These are phyloP conservation scores for Dendrostoma leiphaemia DNA, from an alignment of 2,329 filamentous ascomycete species.

Conservation along the genomic window DNA sequence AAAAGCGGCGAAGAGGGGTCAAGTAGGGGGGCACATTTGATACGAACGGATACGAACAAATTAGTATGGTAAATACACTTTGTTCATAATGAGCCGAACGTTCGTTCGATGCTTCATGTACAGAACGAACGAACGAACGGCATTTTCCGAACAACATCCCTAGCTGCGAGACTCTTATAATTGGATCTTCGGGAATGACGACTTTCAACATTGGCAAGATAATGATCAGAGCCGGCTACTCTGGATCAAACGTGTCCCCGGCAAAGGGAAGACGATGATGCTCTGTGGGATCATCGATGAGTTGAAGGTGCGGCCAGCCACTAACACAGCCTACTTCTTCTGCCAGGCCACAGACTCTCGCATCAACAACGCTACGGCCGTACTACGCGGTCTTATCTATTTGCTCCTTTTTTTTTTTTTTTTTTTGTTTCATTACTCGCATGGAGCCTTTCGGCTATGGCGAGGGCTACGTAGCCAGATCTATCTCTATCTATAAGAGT, in stretches of 20 bases:
- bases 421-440: too few species aligned
- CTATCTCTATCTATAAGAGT: too few species aligned
- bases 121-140: conserved; percentile 24
- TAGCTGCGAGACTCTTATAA: conserved; percentile 28
- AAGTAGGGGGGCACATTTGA: background rate
- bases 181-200: conserved; percentile 31
- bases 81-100: background rate
- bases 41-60: background rate
- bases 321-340: conserved; percentile 34
- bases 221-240: conserved; percentile 24
- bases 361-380: conserved; percentile 36
- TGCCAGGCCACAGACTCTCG: conserved; percentile 37
- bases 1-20: background rate
- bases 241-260: conserved; percentile 34
- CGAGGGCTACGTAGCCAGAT: too few species aligned
- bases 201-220: conserved; percentile 27
- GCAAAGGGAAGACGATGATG: conserved; percentile 37
- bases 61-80: background rate
- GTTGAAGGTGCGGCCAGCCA: conserved; percentile 13
- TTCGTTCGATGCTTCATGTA: too few species aligned
- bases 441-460: too few species aligned
- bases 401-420: too few species aligned
- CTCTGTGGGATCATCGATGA: conserved; percentile 28
- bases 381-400: conserved; percentile 42
- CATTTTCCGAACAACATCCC: too few species aligned